Conservation (phyloP, 345 rosid species). For the Eucalyptus paniculata region DNA sequence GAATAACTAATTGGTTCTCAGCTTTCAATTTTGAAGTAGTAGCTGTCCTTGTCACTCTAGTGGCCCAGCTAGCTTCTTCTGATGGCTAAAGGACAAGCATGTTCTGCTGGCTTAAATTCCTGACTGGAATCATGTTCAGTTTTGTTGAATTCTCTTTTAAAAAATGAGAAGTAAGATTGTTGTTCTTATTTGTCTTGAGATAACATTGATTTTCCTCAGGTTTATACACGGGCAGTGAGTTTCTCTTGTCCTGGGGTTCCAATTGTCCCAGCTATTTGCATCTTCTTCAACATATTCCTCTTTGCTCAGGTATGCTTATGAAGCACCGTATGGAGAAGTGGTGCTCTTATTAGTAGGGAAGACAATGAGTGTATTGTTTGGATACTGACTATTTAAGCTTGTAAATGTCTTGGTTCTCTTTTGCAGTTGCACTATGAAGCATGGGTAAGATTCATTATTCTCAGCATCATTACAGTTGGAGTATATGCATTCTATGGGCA, state of each 20-base stretch:
- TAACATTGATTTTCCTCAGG: slow-evolving; percentile 25
- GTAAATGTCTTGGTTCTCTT: background rate
- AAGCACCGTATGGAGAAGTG: background rate
- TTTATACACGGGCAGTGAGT: slow-evolving; percentile 41
- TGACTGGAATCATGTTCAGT: background rate
- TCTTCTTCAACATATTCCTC: slow-evolving; percentile 87
- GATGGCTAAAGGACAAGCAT: background rate
- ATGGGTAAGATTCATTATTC: slow-evolving; percentile 71
- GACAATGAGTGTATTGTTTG: background rate
- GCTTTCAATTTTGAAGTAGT: background rate
- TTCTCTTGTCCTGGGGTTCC: slow-evolving; percentile 94
- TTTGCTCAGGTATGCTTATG: slow-evolving; percentile 70
- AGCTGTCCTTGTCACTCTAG: background rate
- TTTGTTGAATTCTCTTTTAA: background rate
- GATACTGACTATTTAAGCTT: background rate
- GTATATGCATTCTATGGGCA: slow-evolving; percentile 80
- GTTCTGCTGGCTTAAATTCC: background rate
- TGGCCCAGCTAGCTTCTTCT: background rate
- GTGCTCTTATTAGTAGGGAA: background rate
- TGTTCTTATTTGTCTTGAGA: background rate
- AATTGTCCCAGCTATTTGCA: slow-evolving; percentile 58
- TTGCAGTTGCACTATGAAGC: slow-evolving; percentile 89
- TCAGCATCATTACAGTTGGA: slow-evolving; percentile 45
- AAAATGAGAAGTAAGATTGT: background rate
- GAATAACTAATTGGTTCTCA: background rate